phyloP scores from a whole-genome alignment of 352 stramenopile genomes.

The Phytophthora foliorum region DNA sequence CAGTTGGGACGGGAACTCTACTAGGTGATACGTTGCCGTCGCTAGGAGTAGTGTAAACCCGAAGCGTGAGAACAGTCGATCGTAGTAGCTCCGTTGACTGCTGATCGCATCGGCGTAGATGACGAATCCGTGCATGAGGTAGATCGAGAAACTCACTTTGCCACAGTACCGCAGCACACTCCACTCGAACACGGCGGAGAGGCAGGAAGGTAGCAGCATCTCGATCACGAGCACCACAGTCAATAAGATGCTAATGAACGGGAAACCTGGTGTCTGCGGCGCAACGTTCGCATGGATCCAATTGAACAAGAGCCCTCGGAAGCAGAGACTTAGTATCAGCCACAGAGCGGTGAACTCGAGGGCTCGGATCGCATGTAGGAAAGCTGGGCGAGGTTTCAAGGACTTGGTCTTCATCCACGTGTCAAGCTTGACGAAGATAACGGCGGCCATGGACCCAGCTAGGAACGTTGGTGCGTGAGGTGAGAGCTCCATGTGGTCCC shows the following conservation, averaged over 20 bases:
- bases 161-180: constrained; percentile 38
- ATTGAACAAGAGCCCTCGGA: constrained; percentile 39
- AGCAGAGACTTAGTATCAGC: constrained; percentile 38
- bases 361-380: constrained; percentile 13
- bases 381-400: constrained; percentile 19
- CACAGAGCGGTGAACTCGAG: constrained; percentile 23
- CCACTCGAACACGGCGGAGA: constrained; percentile 28
- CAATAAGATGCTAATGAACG: constrained; percentile 38
- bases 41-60: constrained; percentile 37
- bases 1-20: constrained; percentile 55
- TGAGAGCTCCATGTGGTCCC: constrained; percentile 28
- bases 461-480: constrained; percentile 41
- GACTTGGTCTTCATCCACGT: constrained; percentile 8
- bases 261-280: constrained; percentile 18
- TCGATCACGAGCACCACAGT: constrained; percentile 45
- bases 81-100: constrained; percentile 22
- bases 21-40: constrained; percentile 43
- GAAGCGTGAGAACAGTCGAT: constrained; percentile 36
- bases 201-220: constrained; percentile 35
- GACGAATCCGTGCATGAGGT: constrained; percentile 50
- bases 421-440: constrained; percentile 40
- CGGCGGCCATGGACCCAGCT: constrained; percentile 31
- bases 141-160: constrained; percentile 59
- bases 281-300: constrained; percentile 27
- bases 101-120: constrained; percentile 24